phyloP scores from a whole-genome alignment of 441 rosid genomes.

The Macaranga tanarius region DNA sequence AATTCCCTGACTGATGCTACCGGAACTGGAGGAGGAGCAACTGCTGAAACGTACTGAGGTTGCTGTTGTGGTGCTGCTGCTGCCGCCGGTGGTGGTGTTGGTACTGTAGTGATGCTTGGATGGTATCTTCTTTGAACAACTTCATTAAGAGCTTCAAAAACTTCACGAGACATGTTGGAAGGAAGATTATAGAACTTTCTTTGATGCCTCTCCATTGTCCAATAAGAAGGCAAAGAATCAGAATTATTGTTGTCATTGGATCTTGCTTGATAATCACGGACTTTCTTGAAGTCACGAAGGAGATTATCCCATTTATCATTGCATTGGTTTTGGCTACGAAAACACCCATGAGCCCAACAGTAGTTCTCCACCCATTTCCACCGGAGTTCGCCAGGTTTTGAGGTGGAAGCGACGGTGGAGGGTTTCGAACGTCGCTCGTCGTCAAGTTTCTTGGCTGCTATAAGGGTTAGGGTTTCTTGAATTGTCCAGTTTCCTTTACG shows the following conservation, averaged over 20 bases:
- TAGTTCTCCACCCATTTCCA: conserved; percentile 62
- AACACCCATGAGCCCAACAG: conserved; percentile 46
- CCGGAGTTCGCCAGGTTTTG: conserved; percentile 38
- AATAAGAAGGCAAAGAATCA: conserved; percentile 31
- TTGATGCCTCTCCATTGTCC: conserved; percentile 45
- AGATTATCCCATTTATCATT: conserved; percentile 65
- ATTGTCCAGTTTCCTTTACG: conserved; percentile 52
- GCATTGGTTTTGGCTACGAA: conserved; percentile 59
- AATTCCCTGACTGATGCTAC: neutral
- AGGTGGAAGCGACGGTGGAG: conserved; percentile 14
- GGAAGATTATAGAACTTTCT: conserved; percentile 50
- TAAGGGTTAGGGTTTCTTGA: conserved; percentile 44
- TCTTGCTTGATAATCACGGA: conserved; percentile 37
- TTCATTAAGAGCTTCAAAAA: conserved; percentile 42
- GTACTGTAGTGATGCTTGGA: conserved; percentile 9
- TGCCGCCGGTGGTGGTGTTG: neutral
- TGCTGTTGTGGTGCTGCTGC: neutral
- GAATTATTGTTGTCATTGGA: conserved; percentile 15
- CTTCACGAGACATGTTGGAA: conserved; percentile 42
- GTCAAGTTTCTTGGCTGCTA: conserved; percentile 48
- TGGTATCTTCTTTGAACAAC: conserved; percentile 40
- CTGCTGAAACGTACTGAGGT: neutral
- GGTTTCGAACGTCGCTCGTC: conserved; percentile 44
- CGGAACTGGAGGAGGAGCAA: conserved; percentile 2
- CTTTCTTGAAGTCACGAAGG: conserved; percentile 53